Percentiles rank a stretch among this genome's conserved stretches.
These are phyloP conservation scores for Ascochyta lentis DNA, from an alignment of 2,329 filamentous ascomycete genomes.

Conservation along the genomic window DNA sequence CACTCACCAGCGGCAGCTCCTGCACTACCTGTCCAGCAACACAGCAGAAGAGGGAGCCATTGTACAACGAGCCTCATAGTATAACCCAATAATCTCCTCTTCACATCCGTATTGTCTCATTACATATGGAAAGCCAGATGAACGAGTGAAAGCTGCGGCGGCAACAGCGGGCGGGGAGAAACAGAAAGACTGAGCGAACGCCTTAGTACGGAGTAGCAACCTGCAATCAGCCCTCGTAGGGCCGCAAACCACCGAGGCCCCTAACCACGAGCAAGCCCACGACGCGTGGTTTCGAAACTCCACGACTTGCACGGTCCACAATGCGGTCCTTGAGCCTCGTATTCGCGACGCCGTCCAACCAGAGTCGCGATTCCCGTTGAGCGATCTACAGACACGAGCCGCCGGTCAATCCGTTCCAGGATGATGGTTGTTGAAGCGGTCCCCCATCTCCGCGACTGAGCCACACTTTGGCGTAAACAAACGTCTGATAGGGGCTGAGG, in stretches of 20 bases:
- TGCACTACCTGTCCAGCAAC: slow-evolving; percentile 4
- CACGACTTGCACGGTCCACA: background rate
- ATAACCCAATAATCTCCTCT: slow-evolving; percentile 2
- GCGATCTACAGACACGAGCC: slow-evolving; percentile 10
- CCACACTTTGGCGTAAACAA: slow-evolving; percentile 1
- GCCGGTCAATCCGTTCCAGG: slow-evolving; percentile 1
- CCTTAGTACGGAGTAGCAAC: slow-evolving; percentile 3
- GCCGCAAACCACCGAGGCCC: slow-evolving; percentile 5
- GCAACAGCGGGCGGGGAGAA: background rate
- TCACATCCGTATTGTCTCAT: slow-evolving; percentile 6
- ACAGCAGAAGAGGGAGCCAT: slow-evolving; percentile 13
- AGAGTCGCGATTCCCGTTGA: background rate
- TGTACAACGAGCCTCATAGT: slow-evolving; percentile 14
- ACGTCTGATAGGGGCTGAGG: background rate
- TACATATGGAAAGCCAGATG: slow-evolving; percentile 5
- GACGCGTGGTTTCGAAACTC: slow-evolving; percentile 15
- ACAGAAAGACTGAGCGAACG: slow-evolving; percentile 3
- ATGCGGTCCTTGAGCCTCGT: background rate
- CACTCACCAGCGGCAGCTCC: slow-evolving; percentile 5
- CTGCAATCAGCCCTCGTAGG: slow-evolving; percentile 2
- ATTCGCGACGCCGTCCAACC: slow-evolving; percentile 6
- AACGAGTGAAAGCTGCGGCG: slow-evolving; percentile 9
- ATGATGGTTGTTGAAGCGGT: background rate
- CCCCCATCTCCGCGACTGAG: background rate
- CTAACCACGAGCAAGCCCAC: slow-evolving; percentile 3